These are phyloP conservation scores for Xylaria polymorpha DNA, from an alignment of 2,329 filamentous ascomycete genomes.

Conservation along the genomic window DNA sequence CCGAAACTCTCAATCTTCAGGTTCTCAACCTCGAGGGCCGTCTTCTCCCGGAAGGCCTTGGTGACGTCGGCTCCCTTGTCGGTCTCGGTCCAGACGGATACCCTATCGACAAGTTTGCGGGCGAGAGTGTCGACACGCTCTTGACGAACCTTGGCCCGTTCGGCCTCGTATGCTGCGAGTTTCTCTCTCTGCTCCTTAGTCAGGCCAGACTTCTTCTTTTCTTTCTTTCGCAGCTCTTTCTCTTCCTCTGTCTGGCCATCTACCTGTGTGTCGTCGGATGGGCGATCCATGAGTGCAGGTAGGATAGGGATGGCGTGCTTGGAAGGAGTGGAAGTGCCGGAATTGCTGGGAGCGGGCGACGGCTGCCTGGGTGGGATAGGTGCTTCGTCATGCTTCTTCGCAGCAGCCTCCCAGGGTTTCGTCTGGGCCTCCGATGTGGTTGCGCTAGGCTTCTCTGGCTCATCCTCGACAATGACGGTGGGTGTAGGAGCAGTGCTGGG, in stretches of 20 bases:
- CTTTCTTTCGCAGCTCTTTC: constrained; percentile 78
- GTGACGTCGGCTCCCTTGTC: constrained; percentile 90
- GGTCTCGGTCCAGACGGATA: constrained; percentile 97
- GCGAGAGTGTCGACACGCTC: constrained; percentile 88
- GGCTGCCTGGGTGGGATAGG: constrained; percentile 52
- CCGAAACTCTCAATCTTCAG: constrained; percentile 99
- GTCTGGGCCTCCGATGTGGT: constrained; percentile 49
- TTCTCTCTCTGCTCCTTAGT: constrained; percentile 94
- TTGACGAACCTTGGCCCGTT: constrained; percentile 84
- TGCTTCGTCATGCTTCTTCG: constrained; percentile 45
- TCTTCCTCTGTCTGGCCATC: constrained; percentile 77
- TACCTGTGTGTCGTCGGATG: constrained; percentile 80
- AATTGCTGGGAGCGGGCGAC: constrained; percentile 55
- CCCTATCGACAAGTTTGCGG: constrained; percentile 86
- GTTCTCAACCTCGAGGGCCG: constrained; percentile 92
- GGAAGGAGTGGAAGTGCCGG: constrained; percentile 55
- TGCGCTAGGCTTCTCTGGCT: constrained; percentile 46
- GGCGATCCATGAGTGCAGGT: constrained; percentile 85
- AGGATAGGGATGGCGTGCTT: constrained; percentile 75
- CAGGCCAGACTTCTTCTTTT: constrained; percentile 87
- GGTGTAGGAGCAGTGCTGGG: constrained; percentile 26
- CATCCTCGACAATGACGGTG: constrained; percentile 47
- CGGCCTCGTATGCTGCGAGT: constrained; percentile 85
- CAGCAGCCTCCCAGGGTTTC: constrained; percentile 36
- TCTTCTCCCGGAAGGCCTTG: constrained; percentile 91